phyloP scores from a whole-genome alignment of 2,329 filamentous ascomycete genomes.

The Clonostachys chloroleuca region DNA sequence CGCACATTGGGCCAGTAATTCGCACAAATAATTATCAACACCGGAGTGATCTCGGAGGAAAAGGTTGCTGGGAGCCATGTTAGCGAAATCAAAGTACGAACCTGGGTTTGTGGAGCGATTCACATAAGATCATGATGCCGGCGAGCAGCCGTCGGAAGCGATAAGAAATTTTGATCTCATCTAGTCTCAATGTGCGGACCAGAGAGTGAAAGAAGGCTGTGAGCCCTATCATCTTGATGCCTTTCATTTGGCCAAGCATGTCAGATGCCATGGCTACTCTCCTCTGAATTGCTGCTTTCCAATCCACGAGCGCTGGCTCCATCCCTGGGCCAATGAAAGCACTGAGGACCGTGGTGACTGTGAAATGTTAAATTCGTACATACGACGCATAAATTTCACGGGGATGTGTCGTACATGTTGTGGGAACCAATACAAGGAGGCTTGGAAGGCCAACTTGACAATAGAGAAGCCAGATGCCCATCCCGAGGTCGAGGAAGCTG shows the following conservation, averaged over 20 bases:
- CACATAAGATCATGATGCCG: conserved; percentile 20
- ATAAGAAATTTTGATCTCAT: conserved; percentile 30
- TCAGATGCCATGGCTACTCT: conserved; percentile 30
- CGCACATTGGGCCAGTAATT: conserved; percentile 22
- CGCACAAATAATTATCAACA: conserved; percentile 23
- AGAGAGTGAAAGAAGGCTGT: conserved; percentile 19
- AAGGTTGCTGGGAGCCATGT: conserved; percentile 10
- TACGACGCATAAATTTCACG: not conserved
- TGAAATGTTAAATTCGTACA: not conserved
- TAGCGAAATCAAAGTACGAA: not conserved
- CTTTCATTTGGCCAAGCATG: conserved; percentile 35
- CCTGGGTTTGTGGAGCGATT: not conserved
- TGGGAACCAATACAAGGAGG: conserved; percentile 17
- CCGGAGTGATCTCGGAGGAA: conserved; percentile 19
- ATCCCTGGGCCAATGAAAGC: conserved; percentile 14
- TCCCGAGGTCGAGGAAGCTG: conserved; percentile 23
- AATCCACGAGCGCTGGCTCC: conserved; percentile 25
- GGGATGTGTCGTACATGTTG: conserved; percentile 12
- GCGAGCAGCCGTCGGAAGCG: conserved; percentile 27
- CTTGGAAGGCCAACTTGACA: conserved; percentile 23
- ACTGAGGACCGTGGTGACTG: conserved; percentile 11
- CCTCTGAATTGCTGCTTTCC: conserved; percentile 32
- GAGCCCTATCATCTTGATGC: conserved; percentile 38
- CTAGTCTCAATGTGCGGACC: conserved; percentile 25
- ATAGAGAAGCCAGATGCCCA: conserved; percentile 28